Evolutionary conservation across 306 rosid species (phyloP).

Genomic region (Rosa rugosa): DNA sequence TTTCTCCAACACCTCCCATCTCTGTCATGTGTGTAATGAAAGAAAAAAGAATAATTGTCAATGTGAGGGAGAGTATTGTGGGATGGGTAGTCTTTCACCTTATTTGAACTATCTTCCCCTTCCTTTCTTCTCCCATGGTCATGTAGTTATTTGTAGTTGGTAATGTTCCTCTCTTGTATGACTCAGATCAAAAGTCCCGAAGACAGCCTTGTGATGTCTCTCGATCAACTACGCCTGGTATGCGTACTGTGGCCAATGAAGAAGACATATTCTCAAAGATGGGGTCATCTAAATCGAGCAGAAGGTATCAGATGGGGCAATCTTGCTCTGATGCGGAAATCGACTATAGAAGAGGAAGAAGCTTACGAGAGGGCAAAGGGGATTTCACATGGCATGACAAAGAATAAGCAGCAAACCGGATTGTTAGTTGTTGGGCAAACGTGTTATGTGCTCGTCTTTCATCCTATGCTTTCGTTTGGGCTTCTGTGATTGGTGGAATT

Average conservation of each 20-base stretch:
- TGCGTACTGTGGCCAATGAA: slow-evolving; percentile 36
- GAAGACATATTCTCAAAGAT: slow-evolving; percentile 70
- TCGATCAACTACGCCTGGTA: slow-evolving; percentile 59
- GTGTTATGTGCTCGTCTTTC: slow-evolving; percentile 46
- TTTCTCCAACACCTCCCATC: background rate
- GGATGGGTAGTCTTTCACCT: background rate
- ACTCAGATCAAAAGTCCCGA: slow-evolving; percentile 58
- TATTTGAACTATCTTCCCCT: background rate
- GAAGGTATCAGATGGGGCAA: slow-evolving; percentile 67
- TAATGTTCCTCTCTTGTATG: slow-evolving; percentile 32
- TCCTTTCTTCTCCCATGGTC: background rate
- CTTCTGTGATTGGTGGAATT: slow-evolving; percentile 60
- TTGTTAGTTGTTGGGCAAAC: slow-evolving; percentile 37
- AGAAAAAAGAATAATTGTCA: background rate
- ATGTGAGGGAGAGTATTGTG: background rate
- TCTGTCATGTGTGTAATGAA: background rate
- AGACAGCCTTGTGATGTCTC: slow-evolving; percentile 53
- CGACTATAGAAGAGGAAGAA: slow-evolving; percentile 93
- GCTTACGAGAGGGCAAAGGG: slow-evolving; percentile 70
- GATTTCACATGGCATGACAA: slow-evolving; percentile 57
- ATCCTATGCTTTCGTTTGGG: slow-evolving; percentile 34
- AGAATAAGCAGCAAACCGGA: slow-evolving; percentile 42
- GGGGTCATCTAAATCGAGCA: slow-evolving; percentile 57
- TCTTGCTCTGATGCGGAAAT: slow-evolving; percentile 97
- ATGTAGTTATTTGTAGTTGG: slow-evolving; percentile 9